phyloP scores from a whole-genome alignment of 345 rosid genomes.

The Boechera stricta region DNA sequence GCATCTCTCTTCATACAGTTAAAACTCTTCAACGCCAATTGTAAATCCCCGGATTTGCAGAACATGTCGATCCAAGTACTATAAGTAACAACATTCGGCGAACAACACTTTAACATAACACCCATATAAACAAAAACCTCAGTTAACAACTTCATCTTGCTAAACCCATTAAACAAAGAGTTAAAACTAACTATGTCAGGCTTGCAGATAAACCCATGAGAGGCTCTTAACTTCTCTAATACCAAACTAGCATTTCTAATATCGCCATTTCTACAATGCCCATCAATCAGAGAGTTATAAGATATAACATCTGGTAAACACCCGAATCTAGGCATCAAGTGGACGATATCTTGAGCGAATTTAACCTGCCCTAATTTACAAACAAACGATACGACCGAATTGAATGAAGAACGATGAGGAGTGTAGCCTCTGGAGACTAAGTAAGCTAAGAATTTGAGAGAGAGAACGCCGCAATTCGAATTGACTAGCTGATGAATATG shows the following conservation, averaged over 20 bases:
- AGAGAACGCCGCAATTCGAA: conserved; percentile 47
- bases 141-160: conserved; percentile 45
- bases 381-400: conserved; percentile 46
- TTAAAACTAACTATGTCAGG: conserved; percentile 56
- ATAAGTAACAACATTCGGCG: conserved; percentile 53
- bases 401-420: conserved; percentile 58
- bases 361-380: conserved; percentile 43
- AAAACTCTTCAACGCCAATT: conserved; percentile 43
- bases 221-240: conserved; percentile 39
- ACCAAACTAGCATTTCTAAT: conserved; percentile 43
- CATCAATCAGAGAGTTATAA: conserved; percentile 56
- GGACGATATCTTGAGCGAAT: conserved; percentile 46
- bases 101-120: conserved; percentile 52
- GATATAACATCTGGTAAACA: conserved; percentile 50
- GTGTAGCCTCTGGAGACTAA: conserved; percentile 50
- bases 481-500: conserved; percentile 49
- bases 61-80: conserved; percentile 52
- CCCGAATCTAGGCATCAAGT: conserved; percentile 46
- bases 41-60: conserved; percentile 48
- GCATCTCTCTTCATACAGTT: conserved; percentile 48
- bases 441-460: conserved; percentile 49
- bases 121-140: conserved; percentile 52
- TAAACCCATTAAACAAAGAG: conserved; percentile 55
- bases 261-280: conserved; percentile 46
- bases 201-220: conserved; percentile 33